phyloP scores from a whole-genome alignment of 2,329 filamentous ascomycete species.

The Pseudonectria foliicola region DNA sequence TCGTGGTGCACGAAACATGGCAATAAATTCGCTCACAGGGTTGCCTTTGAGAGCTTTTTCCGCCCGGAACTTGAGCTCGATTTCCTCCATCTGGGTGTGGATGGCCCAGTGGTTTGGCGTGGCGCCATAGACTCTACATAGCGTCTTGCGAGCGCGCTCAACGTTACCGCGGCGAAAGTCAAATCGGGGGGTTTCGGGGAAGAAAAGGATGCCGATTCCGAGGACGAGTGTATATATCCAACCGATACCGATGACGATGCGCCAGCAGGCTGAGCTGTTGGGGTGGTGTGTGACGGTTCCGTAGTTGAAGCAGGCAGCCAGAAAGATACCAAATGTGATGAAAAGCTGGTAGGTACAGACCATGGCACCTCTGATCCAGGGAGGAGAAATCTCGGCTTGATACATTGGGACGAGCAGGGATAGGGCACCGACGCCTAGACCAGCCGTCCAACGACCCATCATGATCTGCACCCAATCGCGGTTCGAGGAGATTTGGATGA shows the following conservation, averaged over 20 bases:
- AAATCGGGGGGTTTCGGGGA: slow-evolving; percentile 47
- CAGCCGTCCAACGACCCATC: slow-evolving; percentile 57
- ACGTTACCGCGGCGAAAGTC: slow-evolving; percentile 41
- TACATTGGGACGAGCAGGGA: slow-evolving; percentile 65
- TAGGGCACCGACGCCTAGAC: slow-evolving; percentile 59
- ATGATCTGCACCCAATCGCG: slow-evolving; percentile 58
- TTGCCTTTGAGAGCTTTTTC: slow-evolving; percentile 35
- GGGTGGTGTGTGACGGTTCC: slow-evolving; percentile 45
- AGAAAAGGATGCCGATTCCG: slow-evolving; percentile 40
- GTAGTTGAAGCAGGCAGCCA: slow-evolving; percentile 54
- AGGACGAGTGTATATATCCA: slow-evolving; percentile 44
- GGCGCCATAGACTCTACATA: slow-evolving; percentile 42
- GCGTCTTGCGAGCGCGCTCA: slow-evolving; percentile 39
- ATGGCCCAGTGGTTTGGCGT: slow-evolving; percentile 37
- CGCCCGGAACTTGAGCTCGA: slow-evolving; percentile 44
- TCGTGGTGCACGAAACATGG: slow-evolving; percentile 57
- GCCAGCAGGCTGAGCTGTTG: slow-evolving; percentile 47
- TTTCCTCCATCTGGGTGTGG: slow-evolving; percentile 44
- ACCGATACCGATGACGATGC: slow-evolving; percentile 50
- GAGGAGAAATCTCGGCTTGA: slow-evolving; percentile 62
- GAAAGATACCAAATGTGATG: slow-evolving; percentile 63
- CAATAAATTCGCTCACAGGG: slow-evolving; percentile 40
- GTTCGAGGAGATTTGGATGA: slow-evolving; percentile 56
- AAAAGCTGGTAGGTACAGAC: slow-evolving; percentile 64
- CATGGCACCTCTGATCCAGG: slow-evolving; percentile 58